Conservation (phyloP, 192 early-diverging fungal genomes). For the Haplosporangium gracile region DNA sequence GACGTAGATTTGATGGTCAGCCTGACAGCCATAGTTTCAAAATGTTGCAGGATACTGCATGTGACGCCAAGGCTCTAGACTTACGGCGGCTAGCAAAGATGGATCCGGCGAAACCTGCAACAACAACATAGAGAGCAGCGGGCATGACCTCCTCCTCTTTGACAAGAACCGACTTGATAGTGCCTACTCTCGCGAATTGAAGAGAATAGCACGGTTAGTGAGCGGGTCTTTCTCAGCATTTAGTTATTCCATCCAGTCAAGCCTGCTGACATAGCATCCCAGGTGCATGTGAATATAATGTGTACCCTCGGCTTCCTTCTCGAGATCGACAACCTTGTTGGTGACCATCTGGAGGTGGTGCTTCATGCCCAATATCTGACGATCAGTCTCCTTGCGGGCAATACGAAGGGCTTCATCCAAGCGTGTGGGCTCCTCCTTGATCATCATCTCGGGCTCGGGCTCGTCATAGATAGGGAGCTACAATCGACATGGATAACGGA, state of each 20-base stretch:
- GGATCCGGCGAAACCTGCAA: constrained; percentile 55
- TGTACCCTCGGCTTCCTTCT: constrained; percentile 57
- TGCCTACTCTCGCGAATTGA: constrained; percentile 17
- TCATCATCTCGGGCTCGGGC: constrained; percentile 53
- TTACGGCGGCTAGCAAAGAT: constrained; percentile 50
- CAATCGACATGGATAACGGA: not conserved
- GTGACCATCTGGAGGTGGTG: constrained; percentile 52
- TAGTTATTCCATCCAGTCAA: not conserved
- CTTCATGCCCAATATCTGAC: constrained; percentile 56
- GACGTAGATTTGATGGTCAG: not conserved
- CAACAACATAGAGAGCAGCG: constrained; percentile 51
- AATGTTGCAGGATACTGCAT: not conserved
- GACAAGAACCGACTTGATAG: constrained; percentile 54
- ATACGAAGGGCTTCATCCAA: constrained; percentile 51
- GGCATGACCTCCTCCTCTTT: constrained; percentile 58
- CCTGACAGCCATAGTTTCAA: not conserved
- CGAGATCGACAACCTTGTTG: constrained; percentile 54
- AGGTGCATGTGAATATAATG: not conserved
- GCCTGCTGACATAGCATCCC: not conserved
- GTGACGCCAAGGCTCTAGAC: not conserved
- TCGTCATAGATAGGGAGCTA: constrained; percentile 55
- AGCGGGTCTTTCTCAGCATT: too few species aligned
- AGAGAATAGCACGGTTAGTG: not conserved
- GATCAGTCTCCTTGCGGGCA: constrained; percentile 55
- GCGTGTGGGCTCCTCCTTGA: constrained; percentile 56